A percentile compares a stretch with the other conserved stretches of the same genome.
phyloP scores from a whole-genome alignment of 2,329 filamentous ascomycete species.

The Aureobasidium sp. region DNA sequence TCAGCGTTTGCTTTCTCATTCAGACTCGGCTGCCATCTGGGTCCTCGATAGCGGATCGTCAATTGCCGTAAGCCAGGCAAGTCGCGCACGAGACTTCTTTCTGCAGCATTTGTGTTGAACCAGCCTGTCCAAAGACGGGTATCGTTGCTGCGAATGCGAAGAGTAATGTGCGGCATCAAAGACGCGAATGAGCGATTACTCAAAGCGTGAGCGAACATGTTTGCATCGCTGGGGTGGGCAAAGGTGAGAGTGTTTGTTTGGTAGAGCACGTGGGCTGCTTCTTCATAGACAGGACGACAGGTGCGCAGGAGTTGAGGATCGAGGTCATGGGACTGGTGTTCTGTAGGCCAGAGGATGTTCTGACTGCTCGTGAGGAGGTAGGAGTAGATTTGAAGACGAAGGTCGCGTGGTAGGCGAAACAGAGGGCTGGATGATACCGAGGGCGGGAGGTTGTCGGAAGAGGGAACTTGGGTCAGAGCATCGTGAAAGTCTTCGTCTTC shows the following conservation, averaged over 20 bases:
- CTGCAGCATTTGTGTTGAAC: conserved; percentile 25
- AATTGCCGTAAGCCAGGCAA: conserved; percentile 27
- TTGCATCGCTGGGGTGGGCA: conserved; percentile 32
- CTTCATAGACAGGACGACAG: conserved; percentile 27
- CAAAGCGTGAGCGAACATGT: conserved; percentile 32
- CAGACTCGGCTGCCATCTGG: conserved; percentile 25
- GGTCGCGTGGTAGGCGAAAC: conserved; percentile 31
- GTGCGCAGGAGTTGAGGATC: conserved; percentile 28
- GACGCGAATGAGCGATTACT: conserved; percentile 17
- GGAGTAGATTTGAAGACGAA: conserved; percentile 30
- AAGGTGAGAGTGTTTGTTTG: conserved; percentile 29
- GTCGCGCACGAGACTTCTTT: conserved; percentile 28
- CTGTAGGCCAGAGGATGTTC: conserved; percentile 26
- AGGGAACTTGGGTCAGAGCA: conserved; percentile 15
- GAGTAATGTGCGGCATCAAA: conserved; percentile 22
- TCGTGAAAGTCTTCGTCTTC: conserved; percentile 20
- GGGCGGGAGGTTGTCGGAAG: background rate
- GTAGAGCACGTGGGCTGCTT: conserved; percentile 31
- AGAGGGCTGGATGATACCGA: conserved; percentile 27
- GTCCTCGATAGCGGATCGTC: conserved; percentile 27
- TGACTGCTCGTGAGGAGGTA: conserved; percentile 26
- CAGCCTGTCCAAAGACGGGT: conserved; percentile 33
- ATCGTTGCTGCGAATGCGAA: conserved; percentile 29
- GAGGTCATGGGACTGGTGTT: conserved; percentile 18
- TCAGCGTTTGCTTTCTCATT: conserved; percentile 16